Evolutionary conservation across 2,329 filamentous ascomycete species (phyloP).

Genomic region (Rachicladosporium sp.): DNA sequence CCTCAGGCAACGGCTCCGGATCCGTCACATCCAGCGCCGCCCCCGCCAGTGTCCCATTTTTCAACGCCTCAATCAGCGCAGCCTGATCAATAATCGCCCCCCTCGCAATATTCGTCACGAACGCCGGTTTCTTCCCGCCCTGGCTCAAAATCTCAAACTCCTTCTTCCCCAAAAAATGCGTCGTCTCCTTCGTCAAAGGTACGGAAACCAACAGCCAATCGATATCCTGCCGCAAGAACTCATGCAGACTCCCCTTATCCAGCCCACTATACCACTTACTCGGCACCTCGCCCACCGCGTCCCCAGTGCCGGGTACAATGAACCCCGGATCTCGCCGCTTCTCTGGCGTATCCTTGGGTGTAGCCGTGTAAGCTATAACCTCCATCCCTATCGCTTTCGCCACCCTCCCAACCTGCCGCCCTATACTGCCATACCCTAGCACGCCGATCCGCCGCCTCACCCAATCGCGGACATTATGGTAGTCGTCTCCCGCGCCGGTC

Average conservation of each 20-base stretch:
- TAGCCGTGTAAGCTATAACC: constrained; percentile 63
- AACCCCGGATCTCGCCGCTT: constrained; percentile 53
- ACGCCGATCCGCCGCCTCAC: constrained; percentile 49
- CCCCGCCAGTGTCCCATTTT: constrained; percentile 44
- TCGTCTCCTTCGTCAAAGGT: constrained; percentile 45
- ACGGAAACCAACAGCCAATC: constrained; percentile 46
- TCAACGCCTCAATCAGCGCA: constrained; percentile 51
- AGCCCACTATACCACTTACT: constrained; percentile 45
- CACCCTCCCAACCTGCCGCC: constrained; percentile 37
- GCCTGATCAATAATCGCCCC: constrained; percentile 50
- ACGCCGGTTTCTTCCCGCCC: constrained; percentile 26
- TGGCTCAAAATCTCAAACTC: constrained; percentile 36
- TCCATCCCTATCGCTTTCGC: constrained; percentile 46
- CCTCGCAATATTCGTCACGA: constrained; percentile 59
- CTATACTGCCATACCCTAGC: constrained; percentile 51
- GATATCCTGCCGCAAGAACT: constrained; percentile 43
- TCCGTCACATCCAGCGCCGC: constrained; percentile 70
- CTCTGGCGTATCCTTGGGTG: constrained; percentile 53
- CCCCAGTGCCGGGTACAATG: constrained; percentile 55
- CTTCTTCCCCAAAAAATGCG: constrained; percentile 38
- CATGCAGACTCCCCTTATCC: constrained; percentile 38
- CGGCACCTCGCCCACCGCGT: constrained; percentile 43
- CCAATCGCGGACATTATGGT: constrained; percentile 34
- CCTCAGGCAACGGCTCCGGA: constrained; percentile 59
- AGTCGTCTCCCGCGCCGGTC: constrained; percentile 22